Evolutionary conservation across 805 yeast species (phyloP).

Genomic region (Candida manassasensis): DNA sequence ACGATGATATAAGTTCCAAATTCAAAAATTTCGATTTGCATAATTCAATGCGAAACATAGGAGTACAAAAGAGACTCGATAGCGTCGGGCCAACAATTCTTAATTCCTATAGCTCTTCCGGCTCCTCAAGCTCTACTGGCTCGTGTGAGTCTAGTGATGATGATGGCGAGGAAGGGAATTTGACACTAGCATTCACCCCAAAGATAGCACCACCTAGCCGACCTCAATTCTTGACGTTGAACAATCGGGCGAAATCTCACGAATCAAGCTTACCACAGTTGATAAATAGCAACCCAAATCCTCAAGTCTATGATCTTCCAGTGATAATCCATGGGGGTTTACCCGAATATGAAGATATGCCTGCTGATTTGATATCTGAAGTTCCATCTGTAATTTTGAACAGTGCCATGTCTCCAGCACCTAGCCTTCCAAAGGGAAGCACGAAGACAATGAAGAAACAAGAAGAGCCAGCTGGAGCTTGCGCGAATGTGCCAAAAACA

Average conservation of each 20-base stretch:
- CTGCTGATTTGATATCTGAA: slow-evolving; percentile 31
- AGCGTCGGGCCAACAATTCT: slow-evolving; percentile 4
- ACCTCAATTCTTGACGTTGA: slow-evolving; percentile 30
- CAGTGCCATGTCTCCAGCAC: slow-evolving; percentile 12
- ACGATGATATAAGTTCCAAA: slow-evolving; percentile 24
- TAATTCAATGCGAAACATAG: slow-evolving; percentile 28
- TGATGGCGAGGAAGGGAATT: slow-evolving; percentile 39
- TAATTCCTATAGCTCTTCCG: background rate
- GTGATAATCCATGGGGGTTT: slow-evolving; percentile 23
- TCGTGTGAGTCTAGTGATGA: slow-evolving; percentile 14
- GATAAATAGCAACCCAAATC: slow-evolving; percentile 12
- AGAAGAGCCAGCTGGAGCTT: background rate
- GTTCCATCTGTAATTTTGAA: slow-evolving; percentile 17
- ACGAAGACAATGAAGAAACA: slow-evolving; percentile 10
- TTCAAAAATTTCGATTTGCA: slow-evolving; percentile 34
- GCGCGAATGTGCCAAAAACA: background rate
- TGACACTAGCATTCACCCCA: slow-evolving; percentile 42
- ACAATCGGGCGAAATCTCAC: slow-evolving; percentile 36
- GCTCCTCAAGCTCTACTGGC: slow-evolving; percentile 1
- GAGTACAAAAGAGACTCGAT: slow-evolving; percentile 2
- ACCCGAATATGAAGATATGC: slow-evolving; percentile 39
- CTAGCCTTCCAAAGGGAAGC: slow-evolving; percentile 4
- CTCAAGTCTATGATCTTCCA: slow-evolving; percentile 22
- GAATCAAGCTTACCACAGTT: slow-evolving; percentile 36
- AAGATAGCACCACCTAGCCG: slow-evolving; percentile 30